Percentiles rank a stretch among this genome's conserved stretches.
phyloP scores from a whole-genome alignment of 495 filamentous ascomycete genomes.

The Filosporella fistucella region DNA sequence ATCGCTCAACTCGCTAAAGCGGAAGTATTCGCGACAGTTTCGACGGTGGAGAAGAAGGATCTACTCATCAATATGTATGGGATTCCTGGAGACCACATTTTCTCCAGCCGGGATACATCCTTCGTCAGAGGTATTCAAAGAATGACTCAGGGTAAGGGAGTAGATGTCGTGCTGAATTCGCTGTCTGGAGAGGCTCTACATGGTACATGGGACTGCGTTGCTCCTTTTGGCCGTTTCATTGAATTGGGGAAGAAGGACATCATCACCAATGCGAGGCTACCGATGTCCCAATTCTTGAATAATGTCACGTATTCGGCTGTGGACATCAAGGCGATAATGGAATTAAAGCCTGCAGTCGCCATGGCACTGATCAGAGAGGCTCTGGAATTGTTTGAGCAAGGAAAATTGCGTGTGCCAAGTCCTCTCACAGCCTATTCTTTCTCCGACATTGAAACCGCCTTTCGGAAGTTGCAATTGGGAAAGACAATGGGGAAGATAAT shows the following conservation, averaged over 20 bases:
- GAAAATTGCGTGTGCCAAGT: background rate
- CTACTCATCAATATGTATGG: conserved; percentile 54
- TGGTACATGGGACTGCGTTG: conserved; percentile 42
- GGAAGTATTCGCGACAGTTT: conserved; percentile 46
- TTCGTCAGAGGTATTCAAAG: conserved; percentile 34
- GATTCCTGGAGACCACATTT: conserved; percentile 43
- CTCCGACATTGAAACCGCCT: background rate
- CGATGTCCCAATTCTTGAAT: conserved; percentile 22
- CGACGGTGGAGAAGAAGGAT: conserved; percentile 38
- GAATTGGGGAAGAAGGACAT: conserved; percentile 31
- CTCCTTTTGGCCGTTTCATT: conserved; percentile 42
- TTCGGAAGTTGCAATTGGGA: background rate
- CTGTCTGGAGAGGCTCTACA: conserved; percentile 37
- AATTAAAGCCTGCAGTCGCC: background rate
- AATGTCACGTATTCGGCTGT: conserved; percentile 24
- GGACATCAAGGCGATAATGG: conserved; percentile 11
- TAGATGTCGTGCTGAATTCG: conserved; percentile 51
- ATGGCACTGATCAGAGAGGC: background rate
- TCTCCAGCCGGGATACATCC: conserved; percentile 35
- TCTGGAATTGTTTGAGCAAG: background rate
- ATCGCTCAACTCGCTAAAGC: conserved; percentile 68
- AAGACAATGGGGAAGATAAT: background rate
- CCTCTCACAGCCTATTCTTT: background rate
- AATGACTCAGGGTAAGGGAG: conserved; percentile 43
- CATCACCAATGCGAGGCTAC: conserved; percentile 21